Evolutionary conservation across 2,329 filamentous ascomycete species (phyloP).

Genomic region (Monilinia fructicola): DNA sequence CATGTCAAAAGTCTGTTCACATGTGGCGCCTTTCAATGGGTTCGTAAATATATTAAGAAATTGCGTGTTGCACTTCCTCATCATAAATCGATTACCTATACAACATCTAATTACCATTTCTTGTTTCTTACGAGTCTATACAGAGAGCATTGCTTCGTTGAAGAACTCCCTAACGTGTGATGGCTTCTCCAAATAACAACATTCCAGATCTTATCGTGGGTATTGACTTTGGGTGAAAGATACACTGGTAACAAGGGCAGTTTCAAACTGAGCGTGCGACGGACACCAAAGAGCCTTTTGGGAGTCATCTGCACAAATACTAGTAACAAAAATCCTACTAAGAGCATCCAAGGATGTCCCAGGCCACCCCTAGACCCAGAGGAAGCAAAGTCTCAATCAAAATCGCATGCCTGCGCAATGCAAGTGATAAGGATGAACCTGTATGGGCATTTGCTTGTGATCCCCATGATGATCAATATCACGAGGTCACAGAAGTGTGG

Average conservation of each 20-base stretch:
- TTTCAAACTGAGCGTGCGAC: neutral
- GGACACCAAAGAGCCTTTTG: neutral
- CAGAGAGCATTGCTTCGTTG: neutral
- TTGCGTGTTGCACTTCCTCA: too few species aligned
- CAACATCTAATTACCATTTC: neutral
- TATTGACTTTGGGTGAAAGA: constrained; percentile 29
- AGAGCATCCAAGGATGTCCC: constrained; percentile 20
- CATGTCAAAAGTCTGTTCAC: too few species aligned
- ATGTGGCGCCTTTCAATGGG: too few species aligned
- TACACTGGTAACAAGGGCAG: constrained; percentile 18
- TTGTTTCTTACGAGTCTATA: neutral
- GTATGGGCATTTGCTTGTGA: constrained; percentile 18
- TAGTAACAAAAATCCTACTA: constrained; percentile 8
- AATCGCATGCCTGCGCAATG: constrained; percentile 4
- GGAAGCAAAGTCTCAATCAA: constrained; percentile 18
- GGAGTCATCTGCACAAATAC: constrained; percentile 17
- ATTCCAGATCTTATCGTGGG: constrained; percentile 3
- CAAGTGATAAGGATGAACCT: neutral
- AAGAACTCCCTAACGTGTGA: neutral
- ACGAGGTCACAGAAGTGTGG: constrained; percentile 3
- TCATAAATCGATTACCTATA: too few species aligned
- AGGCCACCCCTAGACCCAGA: constrained; percentile 2
- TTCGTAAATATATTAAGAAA: too few species aligned
- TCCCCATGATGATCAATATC: constrained; percentile 18
- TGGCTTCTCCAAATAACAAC: constrained; percentile 1